Evolutionary conservation across 2,329 filamentous ascomycete genomes (phyloP), one percentile per base, ranked within the genome.

Genomic region (Dendrostoma leiphaemia): DNA sequence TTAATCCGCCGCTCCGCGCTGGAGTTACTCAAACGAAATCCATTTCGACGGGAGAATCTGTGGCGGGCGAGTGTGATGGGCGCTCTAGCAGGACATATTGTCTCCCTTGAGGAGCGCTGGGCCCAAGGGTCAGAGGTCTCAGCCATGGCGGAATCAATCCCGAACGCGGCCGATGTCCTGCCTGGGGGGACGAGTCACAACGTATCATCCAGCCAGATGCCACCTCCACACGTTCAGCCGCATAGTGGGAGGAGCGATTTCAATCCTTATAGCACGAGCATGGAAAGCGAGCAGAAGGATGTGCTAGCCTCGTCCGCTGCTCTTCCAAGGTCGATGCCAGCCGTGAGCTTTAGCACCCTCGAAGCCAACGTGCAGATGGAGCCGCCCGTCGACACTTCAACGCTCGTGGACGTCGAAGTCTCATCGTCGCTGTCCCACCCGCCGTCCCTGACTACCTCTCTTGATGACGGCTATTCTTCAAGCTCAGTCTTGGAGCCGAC

Each of bases 1-100:
- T 61, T 68, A 4, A 62, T 74, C 4, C 59, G 72, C 8, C 64
- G 70, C 3, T 68, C 71, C 4, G 72, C 72, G 0, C 56, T 72
- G 0, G 61, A 64, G 6, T 61, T 75, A 7, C 60, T 74, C 12
- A 61, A 57, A 10, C 61, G 56, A 8, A 61, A 65, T 13, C 54
- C 57, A 3, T 57, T 41, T 21, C 62, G 70, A 6, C 60, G 68
- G 4, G 72, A 74, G 58, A 73, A 71, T 23, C 56, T 74, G 0
- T 74, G 72, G 72, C 63, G 69, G 3, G 64, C 64, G 0, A 61
- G 64, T 2, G 61, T 67, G 43, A 59, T 68, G 28, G 59, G 66
- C 0, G 59, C 63, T 6, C 62, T 73, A 1, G 67, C 68, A 1
- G 61, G 62, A 7, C 63, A 69, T 3, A 61, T 70, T n/a, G 69